Conservation (phyloP, 305 asterid species). For the Fraxinus paxiana region DNA sequence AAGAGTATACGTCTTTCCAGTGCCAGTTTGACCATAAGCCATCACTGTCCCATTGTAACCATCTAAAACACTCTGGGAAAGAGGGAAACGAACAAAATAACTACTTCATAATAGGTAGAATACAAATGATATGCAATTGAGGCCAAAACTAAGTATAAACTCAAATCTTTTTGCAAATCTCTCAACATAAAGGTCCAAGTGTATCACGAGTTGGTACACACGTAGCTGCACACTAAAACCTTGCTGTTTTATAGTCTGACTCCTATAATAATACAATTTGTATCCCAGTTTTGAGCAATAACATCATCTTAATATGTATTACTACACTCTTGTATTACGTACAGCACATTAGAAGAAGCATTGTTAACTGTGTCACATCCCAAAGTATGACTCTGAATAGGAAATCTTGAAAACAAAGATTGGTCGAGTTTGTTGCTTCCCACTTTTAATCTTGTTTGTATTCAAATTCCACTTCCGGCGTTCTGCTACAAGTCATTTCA, state of each 20-base stretch:
- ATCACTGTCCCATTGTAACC: conserved; percentile 98
- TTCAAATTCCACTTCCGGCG: not conserved
- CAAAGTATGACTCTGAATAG: not conserved
- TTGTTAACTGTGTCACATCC: not conserved
- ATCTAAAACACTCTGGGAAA: conserved; percentile 78
- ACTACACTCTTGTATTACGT: not conserved
- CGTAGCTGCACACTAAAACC: not conserved
- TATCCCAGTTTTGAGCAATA: not conserved
- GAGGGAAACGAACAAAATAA: conserved; percentile 14
- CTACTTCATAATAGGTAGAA: not conserved
- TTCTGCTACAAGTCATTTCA: not conserved
- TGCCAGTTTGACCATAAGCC: conserved; percentile 99
- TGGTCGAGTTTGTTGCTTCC: not conserved
- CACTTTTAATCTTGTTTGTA: not conserved
- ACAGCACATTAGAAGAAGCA: conserved; percentile 9
- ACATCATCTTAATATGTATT: not conserved
- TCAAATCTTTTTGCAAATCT: not conserved
- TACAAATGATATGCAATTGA: not conserved
- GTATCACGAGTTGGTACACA: not conserved
- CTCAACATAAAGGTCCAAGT: conserved; percentile 6
- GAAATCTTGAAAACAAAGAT: not conserved
- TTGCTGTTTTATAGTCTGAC: not conserved
- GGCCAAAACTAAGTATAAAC: conserved; percentile 16
- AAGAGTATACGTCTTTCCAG: conserved; percentile 95
- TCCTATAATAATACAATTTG: not conserved